Percentiles rank a stretch among this genome's conserved stretches.
phyloP scores from a whole-genome alignment of 768 basidiomycete genomes.

The Coprinopsis sp. region DNA sequence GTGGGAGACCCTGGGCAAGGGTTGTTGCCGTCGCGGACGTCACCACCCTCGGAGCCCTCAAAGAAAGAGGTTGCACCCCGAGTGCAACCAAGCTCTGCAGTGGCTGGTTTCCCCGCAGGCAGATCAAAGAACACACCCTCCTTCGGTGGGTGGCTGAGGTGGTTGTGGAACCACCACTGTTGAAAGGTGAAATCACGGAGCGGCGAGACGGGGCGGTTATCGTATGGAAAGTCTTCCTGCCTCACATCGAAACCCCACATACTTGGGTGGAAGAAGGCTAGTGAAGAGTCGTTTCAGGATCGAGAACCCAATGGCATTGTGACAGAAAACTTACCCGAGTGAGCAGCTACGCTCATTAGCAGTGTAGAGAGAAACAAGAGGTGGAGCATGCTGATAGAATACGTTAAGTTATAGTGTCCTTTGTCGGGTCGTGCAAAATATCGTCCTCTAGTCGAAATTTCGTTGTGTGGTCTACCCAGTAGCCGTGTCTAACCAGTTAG shows the following conservation, averaged over 20 bases:
- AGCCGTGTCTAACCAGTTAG: too few relatives aligned
- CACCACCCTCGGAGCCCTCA: conserved; percentile 46
- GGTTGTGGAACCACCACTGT: conserved; percentile 61
- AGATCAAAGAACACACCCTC: conserved; percentile 52
- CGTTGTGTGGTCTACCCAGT: too few relatives aligned
- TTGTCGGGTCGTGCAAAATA: too few relatives aligned
- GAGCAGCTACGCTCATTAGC: conserved; percentile 5
- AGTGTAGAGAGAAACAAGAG: too few relatives aligned
- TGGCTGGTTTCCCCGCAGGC: conserved; percentile 52
- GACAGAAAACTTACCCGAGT: conserved; percentile 1
- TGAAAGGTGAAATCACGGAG: conserved; percentile 47
- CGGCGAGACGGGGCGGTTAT: conserved; percentile 56
- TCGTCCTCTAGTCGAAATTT: too few relatives aligned
- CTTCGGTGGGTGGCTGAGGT: conserved; percentile 55
- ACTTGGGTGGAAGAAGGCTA: conserved; percentile 51
- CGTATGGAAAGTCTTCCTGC: conserved; percentile 44
- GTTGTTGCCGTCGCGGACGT: conserved; percentile 48
- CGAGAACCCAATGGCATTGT: neutral
- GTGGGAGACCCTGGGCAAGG: conserved; percentile 45
- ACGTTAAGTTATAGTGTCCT: too few relatives aligned
- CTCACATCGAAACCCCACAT: conserved; percentile 75
- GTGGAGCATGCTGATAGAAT: too few relatives aligned
- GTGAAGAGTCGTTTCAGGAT: neutral
- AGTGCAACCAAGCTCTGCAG: conserved; percentile 51
- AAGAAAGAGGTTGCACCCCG: conserved; percentile 59